Conservation (phyloP, 164 flowering plant genomes). For the Cinnamomum micranthum region DNA sequence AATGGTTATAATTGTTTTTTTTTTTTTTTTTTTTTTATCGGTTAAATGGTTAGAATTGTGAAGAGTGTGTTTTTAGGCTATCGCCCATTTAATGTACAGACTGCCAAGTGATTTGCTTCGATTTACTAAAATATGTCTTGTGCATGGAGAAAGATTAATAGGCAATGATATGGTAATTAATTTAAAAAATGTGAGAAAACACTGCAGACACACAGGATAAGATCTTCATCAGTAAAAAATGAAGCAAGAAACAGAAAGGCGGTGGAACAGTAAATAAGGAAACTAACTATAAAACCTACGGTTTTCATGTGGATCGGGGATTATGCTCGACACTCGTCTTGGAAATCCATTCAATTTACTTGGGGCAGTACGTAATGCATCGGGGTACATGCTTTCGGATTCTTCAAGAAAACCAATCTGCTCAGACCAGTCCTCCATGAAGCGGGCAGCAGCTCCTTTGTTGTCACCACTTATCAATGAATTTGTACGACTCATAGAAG, state of each 20-base stretch:
- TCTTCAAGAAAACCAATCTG: slow-evolving; percentile 24
- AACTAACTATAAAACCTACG: slow-evolving; percentile 38
- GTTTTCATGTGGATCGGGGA: slow-evolving; percentile 35
- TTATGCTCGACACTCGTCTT: slow-evolving; percentile 70
- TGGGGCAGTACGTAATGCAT: slow-evolving; percentile 8
- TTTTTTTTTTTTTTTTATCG: too few species aligned
- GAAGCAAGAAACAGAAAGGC: neutral
- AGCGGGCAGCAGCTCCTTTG: slow-evolving; percentile 97
- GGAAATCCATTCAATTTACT: slow-evolving; percentile 33
- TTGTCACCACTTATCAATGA: slow-evolving; percentile 96
- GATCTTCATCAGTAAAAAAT: too few species aligned
- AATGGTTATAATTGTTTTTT: too few species aligned
- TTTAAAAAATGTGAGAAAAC: too few species aligned
- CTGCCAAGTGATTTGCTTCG: too few species aligned
- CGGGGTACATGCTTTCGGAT: slow-evolving; percentile 21
- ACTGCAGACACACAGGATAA: too few species aligned
- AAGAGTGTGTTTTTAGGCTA: too few species aligned
- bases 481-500: slow-evolving; percentile 98
- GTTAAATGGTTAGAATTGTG: too few species aligned
- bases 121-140: too few species aligned
- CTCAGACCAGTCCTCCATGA: slow-evolving; percentile 99
- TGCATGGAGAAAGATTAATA: too few species aligned
- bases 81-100: too few species aligned
- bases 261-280: slow-evolving; percentile 1
- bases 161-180: too few species aligned